Evolutionary conservation across 73 alveolate species (phyloP).

Genomic region (Blepharisma japonicum): DNA sequence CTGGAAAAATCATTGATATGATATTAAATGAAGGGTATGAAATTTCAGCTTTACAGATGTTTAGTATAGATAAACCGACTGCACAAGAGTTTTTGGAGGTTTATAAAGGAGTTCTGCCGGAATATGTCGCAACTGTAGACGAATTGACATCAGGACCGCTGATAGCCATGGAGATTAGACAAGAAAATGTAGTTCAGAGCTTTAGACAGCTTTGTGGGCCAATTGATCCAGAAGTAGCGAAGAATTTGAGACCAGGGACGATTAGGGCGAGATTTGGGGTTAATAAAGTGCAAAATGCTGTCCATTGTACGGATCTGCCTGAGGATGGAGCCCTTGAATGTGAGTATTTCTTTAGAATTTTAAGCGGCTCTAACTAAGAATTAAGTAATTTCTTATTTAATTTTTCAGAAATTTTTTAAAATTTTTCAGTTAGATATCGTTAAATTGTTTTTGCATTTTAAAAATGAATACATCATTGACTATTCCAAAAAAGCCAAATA

Average conservation of each 20-base stretch:
- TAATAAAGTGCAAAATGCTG: constrained; percentile 92
- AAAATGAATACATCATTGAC: too few species aligned
- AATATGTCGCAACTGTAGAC: constrained; percentile 85
- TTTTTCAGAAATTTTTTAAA: neutral
- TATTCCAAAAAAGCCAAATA: too few species aligned
- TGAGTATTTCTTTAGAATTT: constrained; percentile 31
- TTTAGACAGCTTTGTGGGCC: constrained; percentile 76
- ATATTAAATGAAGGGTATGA: constrained; percentile 96
- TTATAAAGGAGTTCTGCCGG: constrained; percentile 97
- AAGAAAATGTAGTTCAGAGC: constrained; percentile 86
- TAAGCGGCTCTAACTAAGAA: neutral
- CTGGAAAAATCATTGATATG: constrained; percentile 88
- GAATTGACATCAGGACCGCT: constrained; percentile 92
- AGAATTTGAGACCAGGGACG: constrained; percentile 88
- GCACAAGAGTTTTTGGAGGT: constrained; percentile 97
- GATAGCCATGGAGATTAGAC: constrained; percentile 92
- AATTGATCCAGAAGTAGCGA: constrained; percentile 98
- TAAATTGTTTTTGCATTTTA: neutral
- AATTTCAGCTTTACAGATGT: constrained; percentile 89
- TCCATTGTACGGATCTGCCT: constrained; percentile 95
- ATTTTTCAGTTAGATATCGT: neutral
- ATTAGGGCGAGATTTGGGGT: constrained; percentile 95
- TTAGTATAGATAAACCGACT: constrained; percentile 79
- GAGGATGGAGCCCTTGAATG: constrained; percentile 96
- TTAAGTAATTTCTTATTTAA: neutral